Conservation (phyloP, 2,329 filamentous ascomycete species). For the Aspergillus sp. region DNA sequence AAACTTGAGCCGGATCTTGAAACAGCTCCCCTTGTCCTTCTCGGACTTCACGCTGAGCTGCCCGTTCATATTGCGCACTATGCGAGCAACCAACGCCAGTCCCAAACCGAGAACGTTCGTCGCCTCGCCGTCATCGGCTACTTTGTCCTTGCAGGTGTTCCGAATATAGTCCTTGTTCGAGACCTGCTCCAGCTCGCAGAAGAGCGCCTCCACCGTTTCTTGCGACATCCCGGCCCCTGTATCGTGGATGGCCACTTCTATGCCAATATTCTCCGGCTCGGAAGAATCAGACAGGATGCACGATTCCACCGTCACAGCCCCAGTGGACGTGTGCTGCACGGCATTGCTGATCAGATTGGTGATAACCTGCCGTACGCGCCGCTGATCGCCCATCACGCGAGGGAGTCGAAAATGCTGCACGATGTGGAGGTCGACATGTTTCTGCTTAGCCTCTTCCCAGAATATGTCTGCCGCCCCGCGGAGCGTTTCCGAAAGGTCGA, state of each 20-base stretch:
- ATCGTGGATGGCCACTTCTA: conserved; percentile 69
- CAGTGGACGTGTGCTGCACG: conserved; percentile 63
- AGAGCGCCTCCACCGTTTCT: conserved; percentile 49
- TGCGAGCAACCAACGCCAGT: conserved; percentile 70
- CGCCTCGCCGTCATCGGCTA: conserved; percentile 19
- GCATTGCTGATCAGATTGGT: conserved; percentile 80
- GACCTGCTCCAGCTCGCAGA: conserved; percentile 58
- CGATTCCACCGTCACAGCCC: conserved; percentile 61
- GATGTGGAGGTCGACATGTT: conserved; percentile 61
- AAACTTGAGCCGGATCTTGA: conserved; percentile 71
- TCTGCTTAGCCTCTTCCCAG: conserved; percentile 63
- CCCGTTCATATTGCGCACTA: conserved; percentile 78
- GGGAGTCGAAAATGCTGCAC: conserved; percentile 60
- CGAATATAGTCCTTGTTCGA: conserved; percentile 43
- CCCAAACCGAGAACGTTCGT: conserved; percentile 61
- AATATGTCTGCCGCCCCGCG: conserved; percentile 68
- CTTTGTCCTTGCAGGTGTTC: conserved; percentile 13
- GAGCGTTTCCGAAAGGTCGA: conserved; percentile 62
- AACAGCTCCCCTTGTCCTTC: conserved; percentile 67
- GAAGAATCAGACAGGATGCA: conserved; percentile 44
- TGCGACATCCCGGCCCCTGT: conserved; percentile 57
- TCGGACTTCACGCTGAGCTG: conserved; percentile 77
- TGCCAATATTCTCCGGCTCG: conserved; percentile 45
- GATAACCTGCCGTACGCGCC: conserved; percentile 69
- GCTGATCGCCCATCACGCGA: conserved; percentile 65